Base-by-base conservation (phyloP, 768 basidiomycete species). In the Xerocomellus intermedius region DNA sequence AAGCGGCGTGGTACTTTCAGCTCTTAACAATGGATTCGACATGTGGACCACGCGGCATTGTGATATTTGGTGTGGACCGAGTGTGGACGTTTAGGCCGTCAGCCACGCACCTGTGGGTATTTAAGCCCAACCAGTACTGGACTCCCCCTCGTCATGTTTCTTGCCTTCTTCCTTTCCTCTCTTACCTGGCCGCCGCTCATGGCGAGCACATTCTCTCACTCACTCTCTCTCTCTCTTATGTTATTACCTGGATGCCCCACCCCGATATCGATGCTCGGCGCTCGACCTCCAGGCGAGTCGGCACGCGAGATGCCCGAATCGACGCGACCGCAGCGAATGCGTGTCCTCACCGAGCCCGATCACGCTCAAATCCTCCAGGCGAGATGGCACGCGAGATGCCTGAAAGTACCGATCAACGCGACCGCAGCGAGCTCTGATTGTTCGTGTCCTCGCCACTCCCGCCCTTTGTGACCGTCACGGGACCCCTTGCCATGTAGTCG, bases 101-200 rank as follows among this genome's bases (percentile, higher is more conserved):
- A 59, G 58, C 58, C 58, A 28, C n/a, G n/a, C 58, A 10, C 1
- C 39, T 8, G 17, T 7, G 4, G 37, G 59, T 59, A 59, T 59
- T 49, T 61, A 59, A 61, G 7, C 42, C 8, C 36, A 22, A 24
- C 48, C 38, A 42, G 16, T 35, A 6, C 30, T 30, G 16, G 30
- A 37, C 10, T 36, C 13, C 17, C n/a, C 36, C 16, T 37, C 56
- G 12, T 28, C 37, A 42, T 21, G 14, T 5, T 39, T 10, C 33
- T 24, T 37, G 10, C 16, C 28, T 35, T 30, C 46, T 43, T 14
- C 37, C 33, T 41, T 12, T 37, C 42, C 36, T 35, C 35, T 48
- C 45, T 16, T 24, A 13, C 42, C 14, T 55, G 19, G 16, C 28
- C 51, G 22, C 47, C 26, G 42, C 35, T 21, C 16, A 30, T 8